These are phyloP conservation scores for Trifolium subterraneum DNA, from an alignment of 306 rosid species.

Conservation along the genomic window DNA sequence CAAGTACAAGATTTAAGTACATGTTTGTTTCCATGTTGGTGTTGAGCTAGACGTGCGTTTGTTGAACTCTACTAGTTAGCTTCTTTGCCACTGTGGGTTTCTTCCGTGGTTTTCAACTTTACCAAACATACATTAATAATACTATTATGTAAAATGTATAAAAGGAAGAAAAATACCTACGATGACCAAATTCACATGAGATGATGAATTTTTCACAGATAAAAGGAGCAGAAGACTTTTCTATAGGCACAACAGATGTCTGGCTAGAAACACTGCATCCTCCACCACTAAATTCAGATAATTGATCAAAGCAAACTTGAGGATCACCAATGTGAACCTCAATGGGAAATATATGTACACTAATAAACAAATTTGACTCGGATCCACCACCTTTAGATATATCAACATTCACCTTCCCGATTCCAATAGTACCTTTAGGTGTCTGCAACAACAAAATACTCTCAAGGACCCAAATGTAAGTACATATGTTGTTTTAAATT, in stretches of 20 bases:
- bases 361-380: constrained; percentile 63
- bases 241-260: constrained; percentile 55
- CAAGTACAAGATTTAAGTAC: background rate
- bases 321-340: constrained; percentile 63
- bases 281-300: constrained; percentile 55
- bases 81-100: no score
- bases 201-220: constrained; percentile 71
- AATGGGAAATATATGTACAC: constrained; percentile 67
- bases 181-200: constrained; percentile 76
- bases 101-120: no score
- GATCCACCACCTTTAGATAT: constrained; percentile 63
- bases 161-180: constrained; percentile 65
- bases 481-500: constrained; percentile 6
- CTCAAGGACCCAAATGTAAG: constrained; percentile 17
- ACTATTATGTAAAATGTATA: constrained; percentile 12
- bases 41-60: no score
- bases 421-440: constrained; percentile 69
- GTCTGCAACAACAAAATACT: constrained; percentile 67
- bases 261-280: constrained; percentile 61
- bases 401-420: constrained; percentile 74
- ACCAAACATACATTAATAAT: constrained; percentile 17
- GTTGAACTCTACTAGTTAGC: no score
- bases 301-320: constrained; percentile 56
- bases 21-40: no score
- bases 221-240: constrained; percentile 58